These are phyloP conservation scores for Leucogyrophana mollusca DNA, from an alignment of 768 basidiomycete species.

Conservation along the genomic window DNA sequence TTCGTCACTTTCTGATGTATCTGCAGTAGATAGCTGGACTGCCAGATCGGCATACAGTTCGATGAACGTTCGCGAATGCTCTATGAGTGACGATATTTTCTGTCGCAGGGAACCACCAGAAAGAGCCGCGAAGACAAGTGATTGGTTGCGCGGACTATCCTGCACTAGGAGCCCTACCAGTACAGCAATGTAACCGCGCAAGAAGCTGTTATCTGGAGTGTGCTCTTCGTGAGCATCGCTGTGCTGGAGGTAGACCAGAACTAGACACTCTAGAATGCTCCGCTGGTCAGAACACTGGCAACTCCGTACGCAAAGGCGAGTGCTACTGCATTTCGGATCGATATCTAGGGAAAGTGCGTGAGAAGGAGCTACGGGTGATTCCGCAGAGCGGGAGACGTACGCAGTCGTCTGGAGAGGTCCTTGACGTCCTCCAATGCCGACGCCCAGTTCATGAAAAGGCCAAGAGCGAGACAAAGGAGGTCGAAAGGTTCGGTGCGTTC, in stretches of 20 bases:
- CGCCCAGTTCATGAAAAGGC: constrained; percentile 73
- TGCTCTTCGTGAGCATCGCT: constrained; percentile 13
- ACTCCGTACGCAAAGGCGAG: constrained; percentile 43
- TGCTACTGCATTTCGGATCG: constrained; percentile 48
- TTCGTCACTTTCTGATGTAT: neutral
- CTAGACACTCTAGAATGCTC: constrained; percentile 51
- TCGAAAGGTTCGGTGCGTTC: constrained; percentile 52
- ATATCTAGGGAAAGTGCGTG: constrained; percentile 39
- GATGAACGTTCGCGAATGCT: constrained; percentile 39
- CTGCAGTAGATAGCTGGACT: constrained; percentile 20
- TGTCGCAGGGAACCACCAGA: constrained; percentile 30
- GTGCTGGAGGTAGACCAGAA: constrained; percentile 46
- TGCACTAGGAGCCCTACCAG: constrained; percentile 58
- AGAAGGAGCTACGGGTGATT: neutral
- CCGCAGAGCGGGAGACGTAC: constrained; percentile 35
- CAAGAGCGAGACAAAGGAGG: constrained; percentile 70
- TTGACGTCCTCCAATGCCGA: constrained; percentile 55
- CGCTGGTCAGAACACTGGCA: constrained; percentile 52
- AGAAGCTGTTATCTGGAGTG: constrained; percentile 45
- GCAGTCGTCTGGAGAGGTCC: constrained; percentile 41
- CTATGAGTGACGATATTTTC: constrained; percentile 32
- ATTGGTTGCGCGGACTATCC: constrained; percentile 29
- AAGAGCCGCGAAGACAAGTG: constrained; percentile 30
- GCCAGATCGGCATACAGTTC: constrained; percentile 38
- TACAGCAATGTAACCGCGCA: constrained; percentile 74